A percentile compares a stretch with the other conserved stretches of the same genome.
Evolutionary conservation across 805 yeast genomes (phyloP).

Genomic region (Hanseniaspora mollemarum): DNA sequence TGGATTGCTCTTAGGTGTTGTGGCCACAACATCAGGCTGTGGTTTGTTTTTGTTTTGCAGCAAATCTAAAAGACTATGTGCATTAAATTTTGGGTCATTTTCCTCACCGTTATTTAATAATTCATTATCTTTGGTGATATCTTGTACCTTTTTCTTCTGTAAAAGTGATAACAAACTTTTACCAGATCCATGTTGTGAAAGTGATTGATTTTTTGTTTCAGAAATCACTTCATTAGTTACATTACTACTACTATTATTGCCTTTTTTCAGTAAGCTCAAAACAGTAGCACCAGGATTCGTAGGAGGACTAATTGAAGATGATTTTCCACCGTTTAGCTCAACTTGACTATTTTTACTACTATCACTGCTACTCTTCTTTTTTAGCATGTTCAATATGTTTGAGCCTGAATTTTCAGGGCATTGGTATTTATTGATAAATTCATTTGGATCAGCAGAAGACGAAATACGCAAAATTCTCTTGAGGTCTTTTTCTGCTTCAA

Average conservation of each 20-base stretch:
- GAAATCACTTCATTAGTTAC: slow-evolving; percentile 1
- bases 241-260: slow-evolving; percentile 10
- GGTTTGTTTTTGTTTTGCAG: neutral
- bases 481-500: slow-evolving; percentile 11
- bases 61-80: slow-evolving; percentile 2
- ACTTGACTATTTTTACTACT: slow-evolving; percentile 33
- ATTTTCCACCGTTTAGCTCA: too few species aligned
- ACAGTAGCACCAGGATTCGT: slow-evolving; percentile 4
- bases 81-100: neutral
- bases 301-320: neutral
- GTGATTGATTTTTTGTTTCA: neutral
- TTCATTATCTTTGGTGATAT: neutral
- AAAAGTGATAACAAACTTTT: slow-evolving; percentile 6
- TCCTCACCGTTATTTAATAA: neutral
- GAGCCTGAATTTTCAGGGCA: slow-evolving; percentile 1
- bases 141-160: neutral
- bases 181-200: neutral
- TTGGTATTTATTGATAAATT: slow-evolving; percentile 11
- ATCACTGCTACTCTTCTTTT: neutral
- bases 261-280: neutral
- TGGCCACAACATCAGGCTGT: neutral
- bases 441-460: neutral
- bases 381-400: slow-evolving; percentile 5
- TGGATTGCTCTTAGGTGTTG: neutral
- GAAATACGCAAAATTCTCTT: slow-evolving; percentile 19